A percentile compares a stretch with the other conserved stretches of the same genome.
phyloP scores from a whole-genome alignment of 2,329 filamentous ascomycete species.

The Monilinia vaccinii-corymbosi region DNA sequence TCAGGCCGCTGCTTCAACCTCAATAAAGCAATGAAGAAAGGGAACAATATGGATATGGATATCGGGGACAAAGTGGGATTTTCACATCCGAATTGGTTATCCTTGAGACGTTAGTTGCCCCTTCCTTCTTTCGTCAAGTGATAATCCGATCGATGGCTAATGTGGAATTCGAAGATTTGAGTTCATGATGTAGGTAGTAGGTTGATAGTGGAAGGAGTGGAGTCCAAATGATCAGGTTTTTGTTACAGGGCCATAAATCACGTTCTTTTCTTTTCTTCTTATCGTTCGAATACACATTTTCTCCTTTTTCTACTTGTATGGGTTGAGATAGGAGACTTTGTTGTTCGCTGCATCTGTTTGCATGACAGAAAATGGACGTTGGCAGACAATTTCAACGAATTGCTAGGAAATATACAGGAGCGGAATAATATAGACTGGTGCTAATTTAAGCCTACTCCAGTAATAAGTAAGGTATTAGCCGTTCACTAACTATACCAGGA shows the following conservation, averaged over 20 bases:
- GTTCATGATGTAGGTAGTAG: not conserved
- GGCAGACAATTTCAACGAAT: too few species aligned
- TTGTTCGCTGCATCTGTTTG: not conserved
- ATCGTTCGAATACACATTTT: too few species aligned
- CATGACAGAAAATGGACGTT: too few species aligned
- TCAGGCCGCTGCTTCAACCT: not conserved
- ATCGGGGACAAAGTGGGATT: not conserved
- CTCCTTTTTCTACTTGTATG: too few species aligned
- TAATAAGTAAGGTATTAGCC: too few species aligned
- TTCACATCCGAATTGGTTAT: not conserved
- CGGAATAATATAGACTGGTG: not conserved
- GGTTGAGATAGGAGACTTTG: not conserved
- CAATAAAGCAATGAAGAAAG: not conserved
- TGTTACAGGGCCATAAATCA: not conserved
- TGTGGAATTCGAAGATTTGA: slow-evolving; percentile 16
- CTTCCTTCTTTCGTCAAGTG: slow-evolving; percentile 6
- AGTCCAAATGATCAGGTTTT: not conserved
- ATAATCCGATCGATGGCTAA: slow-evolving; percentile 10
- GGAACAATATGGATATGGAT: not conserved
- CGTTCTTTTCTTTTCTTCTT: not conserved
- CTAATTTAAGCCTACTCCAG: not conserved
- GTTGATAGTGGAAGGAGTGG: not conserved
- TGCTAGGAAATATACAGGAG: not conserved
- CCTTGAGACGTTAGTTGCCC: not conserved
- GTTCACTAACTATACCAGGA: slow-evolving; percentile 11